Conservation (phyloP, 2,329 filamentous ascomycete species). For the Anthostomella pinea region DNA sequence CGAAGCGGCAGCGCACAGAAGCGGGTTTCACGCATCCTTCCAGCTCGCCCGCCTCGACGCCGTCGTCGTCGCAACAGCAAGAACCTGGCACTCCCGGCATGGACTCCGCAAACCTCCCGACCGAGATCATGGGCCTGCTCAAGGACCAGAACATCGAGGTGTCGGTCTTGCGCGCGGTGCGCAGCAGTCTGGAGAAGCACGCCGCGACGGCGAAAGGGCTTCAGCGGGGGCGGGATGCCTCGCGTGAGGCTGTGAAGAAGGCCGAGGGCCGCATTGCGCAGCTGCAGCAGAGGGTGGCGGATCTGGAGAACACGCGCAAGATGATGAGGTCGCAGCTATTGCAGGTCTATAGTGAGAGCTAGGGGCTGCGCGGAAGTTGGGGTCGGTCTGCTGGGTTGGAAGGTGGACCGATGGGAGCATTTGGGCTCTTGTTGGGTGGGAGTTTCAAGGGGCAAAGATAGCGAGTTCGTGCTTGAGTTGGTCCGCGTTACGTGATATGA, state of each 20-base stretch:
- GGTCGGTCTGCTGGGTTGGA: no score
- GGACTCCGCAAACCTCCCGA: constrained; percentile 33
- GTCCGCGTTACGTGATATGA: no score
- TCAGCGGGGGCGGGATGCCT: constrained; percentile 62
- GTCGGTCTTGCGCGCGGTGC: constrained; percentile 37
- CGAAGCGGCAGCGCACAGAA: constrained; percentile 23
- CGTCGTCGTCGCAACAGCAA: constrained; percentile 18
- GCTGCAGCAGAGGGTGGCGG: constrained; percentile 36
- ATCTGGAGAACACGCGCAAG: constrained; percentile 38
- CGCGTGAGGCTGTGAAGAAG: constrained; percentile 57
- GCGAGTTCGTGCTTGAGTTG: no score
- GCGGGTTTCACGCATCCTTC: constrained; percentile 2
- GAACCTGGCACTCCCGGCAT: constrained; percentile 14
- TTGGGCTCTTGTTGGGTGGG: no score
- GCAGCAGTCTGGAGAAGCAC: constrained; percentile 49
- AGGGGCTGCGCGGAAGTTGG: no score
- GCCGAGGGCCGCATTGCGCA: constrained; percentile 50
- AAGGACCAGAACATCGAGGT: constrained; percentile 39
- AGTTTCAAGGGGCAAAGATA: no score
- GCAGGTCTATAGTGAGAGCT: constrained; percentile 29
- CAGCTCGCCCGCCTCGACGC: constrained; percentile 10
- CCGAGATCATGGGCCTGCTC: constrained; percentile 51
- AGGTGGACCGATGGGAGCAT: no score
- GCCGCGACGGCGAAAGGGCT: constrained; percentile 60
- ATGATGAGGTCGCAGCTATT: constrained; percentile 38